Conservation (phyloP, 208 protist species). For the Strigomonas galati region DNA sequence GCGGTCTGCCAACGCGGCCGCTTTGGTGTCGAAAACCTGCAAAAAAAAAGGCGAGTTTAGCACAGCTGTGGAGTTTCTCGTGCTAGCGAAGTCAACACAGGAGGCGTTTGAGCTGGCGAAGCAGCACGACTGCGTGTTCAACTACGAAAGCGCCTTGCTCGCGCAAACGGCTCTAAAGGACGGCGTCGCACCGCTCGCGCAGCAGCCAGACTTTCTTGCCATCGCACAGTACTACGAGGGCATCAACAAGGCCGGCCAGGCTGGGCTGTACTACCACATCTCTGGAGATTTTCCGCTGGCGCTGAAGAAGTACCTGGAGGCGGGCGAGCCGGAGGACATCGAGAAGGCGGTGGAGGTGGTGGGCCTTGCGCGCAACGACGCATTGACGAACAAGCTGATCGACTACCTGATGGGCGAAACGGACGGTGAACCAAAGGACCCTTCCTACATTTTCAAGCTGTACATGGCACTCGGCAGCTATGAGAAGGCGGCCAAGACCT, state of each 20-base stretch:
- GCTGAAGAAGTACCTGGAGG: constrained; percentile 89
- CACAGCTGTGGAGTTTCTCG: constrained; percentile 95
- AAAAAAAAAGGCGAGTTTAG: constrained; percentile 78
- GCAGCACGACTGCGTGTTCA: constrained; percentile 80
- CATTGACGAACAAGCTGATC: constrained; percentile 93
- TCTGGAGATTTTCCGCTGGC: constrained; percentile 86
- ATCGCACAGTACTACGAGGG: constrained; percentile 94
- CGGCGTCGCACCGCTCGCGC: constrained; percentile 68
- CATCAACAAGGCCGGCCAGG: constrained; percentile 66
- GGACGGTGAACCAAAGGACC: constrained; percentile 95
- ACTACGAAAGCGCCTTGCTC: constrained; percentile 79
- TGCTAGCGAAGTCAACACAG: constrained; percentile 88
- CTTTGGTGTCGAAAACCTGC: constrained; percentile 91
- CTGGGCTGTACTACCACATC: constrained; percentile 92
- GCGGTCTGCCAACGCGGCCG: constrained; percentile 87
- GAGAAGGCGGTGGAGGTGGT: constrained; percentile 94
- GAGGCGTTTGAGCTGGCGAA: constrained; percentile 95
- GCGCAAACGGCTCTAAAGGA: constrained; percentile 79
- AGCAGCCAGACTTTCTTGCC: constrained; percentile 73
- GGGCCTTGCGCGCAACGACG: constrained; percentile 89
- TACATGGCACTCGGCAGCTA: constrained; percentile 96
- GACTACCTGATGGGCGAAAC: constrained; percentile 96
- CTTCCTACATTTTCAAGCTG: constrained; percentile 96
- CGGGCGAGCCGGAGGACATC: constrained; percentile 82
- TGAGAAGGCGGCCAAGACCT: constrained; percentile 94